Evolutionary conservation across 345 rosid genomes (phyloP), one percentile per base, ranked within the genome.

Genomic region (Citrus medica): DNA sequence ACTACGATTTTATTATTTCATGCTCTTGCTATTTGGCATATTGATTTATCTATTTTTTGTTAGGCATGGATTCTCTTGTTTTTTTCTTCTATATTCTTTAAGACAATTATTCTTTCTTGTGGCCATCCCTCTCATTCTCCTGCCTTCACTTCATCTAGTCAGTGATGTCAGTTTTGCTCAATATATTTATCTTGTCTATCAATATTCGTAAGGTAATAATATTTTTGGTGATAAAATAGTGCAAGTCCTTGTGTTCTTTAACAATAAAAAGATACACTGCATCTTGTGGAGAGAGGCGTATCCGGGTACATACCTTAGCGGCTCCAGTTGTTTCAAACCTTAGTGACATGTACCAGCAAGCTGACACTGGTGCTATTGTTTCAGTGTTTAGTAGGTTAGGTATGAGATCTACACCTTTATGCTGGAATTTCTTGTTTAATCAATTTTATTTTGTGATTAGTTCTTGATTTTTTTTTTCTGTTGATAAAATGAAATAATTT

Each of bases 241-340:
- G 70, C 33, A 68, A 28, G 38, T 78, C 9, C 22, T 69, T 32
- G 6, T 37, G 22, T 82, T 86, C 89, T 88, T 94, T 92, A 83
- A 88, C 87, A 40, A 67, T 83, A 56, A 71, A 81, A 88, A 97
- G 99, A 74, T 97, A 97, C 79, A 97, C 98, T 75, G 98, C 99
- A 74, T 97, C 99, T 61, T 97, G 98, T 61, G 99, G 99, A 83
- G 99, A 97, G 90, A 94, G 99, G 83, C 96, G 98, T 73, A 97
- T 97, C 79, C 92, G 98, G 86, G 93, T 97, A 77, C 99, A 94
- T 82, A 97, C 98, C 9, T 89, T 95, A 60, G 91, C 92, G 55
- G 98, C 96, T 27, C 98, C 98, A 42, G 96, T 94, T 35, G 97
- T 93, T 81, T 30, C 99, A 62, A 94, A 94, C 81, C 91, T 97